phyloP scores from a whole-genome alignment of 2,329 filamentous ascomycete genomes.

The Thermoascus crustaceus region DNA sequence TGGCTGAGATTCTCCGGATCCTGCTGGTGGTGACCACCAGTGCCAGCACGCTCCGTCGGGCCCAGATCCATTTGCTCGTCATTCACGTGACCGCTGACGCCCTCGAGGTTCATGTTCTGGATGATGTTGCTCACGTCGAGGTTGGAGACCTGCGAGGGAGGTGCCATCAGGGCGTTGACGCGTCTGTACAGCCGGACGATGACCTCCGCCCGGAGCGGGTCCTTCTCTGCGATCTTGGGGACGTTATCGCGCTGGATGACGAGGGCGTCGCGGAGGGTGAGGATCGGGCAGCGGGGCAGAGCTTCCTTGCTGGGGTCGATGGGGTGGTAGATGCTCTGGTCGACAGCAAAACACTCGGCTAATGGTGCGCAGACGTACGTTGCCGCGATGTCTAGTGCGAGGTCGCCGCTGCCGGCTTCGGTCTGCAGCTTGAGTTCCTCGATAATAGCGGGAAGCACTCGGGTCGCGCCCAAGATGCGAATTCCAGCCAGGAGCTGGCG shows the following conservation, averaged over 20 bases:
- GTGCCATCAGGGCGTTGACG: conserved; percentile 32
- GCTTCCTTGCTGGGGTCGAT: conserved; percentile 25
- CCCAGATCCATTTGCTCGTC: conserved; percentile 29
- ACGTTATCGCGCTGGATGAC: conserved; percentile 31
- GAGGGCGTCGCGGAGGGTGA: conserved; percentile 37
- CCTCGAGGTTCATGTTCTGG: conserved; percentile 34
- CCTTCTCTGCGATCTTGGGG: conserved; percentile 34
- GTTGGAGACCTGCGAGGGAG: conserved; percentile 31
- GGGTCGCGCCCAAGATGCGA: conserved; percentile 32
- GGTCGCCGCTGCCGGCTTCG: conserved; percentile 30
- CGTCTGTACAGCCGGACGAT: conserved; percentile 39
- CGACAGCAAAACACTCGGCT: conserved; percentile 30
- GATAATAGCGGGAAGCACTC: conserved; percentile 30
- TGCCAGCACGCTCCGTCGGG: conserved; percentile 10
- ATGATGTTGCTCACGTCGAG: conserved; percentile 38
- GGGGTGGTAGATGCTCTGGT: conserved; percentile 29
- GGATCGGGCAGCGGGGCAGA: conserved; percentile 23
- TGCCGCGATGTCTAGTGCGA: conserved; percentile 37
- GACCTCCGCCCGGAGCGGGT: conserved; percentile 36
- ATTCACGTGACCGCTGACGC: conserved; percentile 21
- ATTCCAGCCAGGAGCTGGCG: conserved; percentile 41
- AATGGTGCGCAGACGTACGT: conserved; percentile 36
- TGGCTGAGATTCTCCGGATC: conserved; percentile 29
- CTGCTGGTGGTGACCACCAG: conserved; percentile 13
- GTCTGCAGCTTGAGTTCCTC: conserved; percentile 37